Evolutionary conservation across 768 basidiomycete genomes (phyloP).

Genomic region (Tylopilus subfusipes): DNA sequence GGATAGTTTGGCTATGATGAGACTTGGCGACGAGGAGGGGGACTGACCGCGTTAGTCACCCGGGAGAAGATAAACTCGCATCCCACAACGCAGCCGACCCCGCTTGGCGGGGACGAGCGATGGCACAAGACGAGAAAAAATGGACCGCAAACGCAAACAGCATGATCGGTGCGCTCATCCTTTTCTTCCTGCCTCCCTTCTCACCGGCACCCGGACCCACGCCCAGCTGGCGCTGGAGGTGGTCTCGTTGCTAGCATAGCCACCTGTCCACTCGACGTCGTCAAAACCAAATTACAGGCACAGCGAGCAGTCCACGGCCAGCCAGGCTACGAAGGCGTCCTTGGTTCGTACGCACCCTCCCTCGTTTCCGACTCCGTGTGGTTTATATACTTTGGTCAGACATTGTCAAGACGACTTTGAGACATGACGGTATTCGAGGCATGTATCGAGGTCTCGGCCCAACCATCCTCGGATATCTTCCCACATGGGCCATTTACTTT

Average conservation of each 20-base stretch:
- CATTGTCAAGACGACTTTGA: conserved; percentile 54
- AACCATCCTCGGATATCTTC: conserved; percentile 93
- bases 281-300: conserved; percentile 98
- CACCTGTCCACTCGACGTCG: conserved; percentile 95
- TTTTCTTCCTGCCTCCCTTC: not conserved
- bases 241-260: conserved; percentile 90
- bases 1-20: not conserved
- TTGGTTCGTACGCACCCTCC: conserved; percentile 46
- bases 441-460: conserved; percentile 97
- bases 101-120: conserved; percentile 63
- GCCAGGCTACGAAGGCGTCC: conserved; percentile 70
- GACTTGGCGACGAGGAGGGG: not conserved
- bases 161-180: conserved; percentile 63
- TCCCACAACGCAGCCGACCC: conserved; percentile 28
- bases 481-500: conserved; percentile 99
- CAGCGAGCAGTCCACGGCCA: conserved; percentile 71
- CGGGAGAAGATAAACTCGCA: not conserved
- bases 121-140: conserved; percentile 56
- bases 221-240: conserved; percentile 86
- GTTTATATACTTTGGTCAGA: conserved; percentile 33
- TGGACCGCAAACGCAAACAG: conserved; percentile 73
- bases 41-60: not conserved
- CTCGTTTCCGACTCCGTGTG: conserved; percentile 11
- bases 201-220: not conserved
- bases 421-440: conserved; percentile 75